A percentile compares a stretch with the other conserved stretches of the same genome.
Evolutionary conservation across 768 basidiomycete species (phyloP).

Genomic region (Porpolomopsis calyptriformis): DNA sequence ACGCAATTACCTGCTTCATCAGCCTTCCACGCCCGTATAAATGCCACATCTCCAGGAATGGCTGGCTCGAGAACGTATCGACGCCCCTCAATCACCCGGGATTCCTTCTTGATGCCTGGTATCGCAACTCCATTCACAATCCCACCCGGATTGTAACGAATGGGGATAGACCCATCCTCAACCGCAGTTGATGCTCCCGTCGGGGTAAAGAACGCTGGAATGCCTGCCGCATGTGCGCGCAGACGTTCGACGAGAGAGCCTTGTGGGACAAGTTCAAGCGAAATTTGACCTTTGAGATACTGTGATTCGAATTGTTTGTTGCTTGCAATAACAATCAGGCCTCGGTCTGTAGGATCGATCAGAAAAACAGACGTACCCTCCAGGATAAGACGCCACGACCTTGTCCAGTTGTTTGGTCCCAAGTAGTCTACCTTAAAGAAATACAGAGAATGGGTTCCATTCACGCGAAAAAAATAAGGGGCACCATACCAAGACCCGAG

Average conservation of each 20-base stretch:
- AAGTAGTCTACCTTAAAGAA: constrained; percentile 53
- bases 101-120: constrained; percentile 67
- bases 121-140: constrained; percentile 58
- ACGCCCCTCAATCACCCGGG: constrained; percentile 66
- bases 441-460: background rate
- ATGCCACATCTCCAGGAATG: constrained; percentile 71
- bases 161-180: constrained; percentile 68
- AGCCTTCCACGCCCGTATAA: constrained; percentile 85
- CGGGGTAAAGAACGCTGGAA: constrained; percentile 90
- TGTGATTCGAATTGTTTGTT: constrained; percentile 79
- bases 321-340: constrained; percentile 26
- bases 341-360: background rate
- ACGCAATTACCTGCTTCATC: constrained; percentile 87
- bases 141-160: constrained; percentile 72
- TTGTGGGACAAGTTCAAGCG: constrained; percentile 84
- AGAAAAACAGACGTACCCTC: constrained; percentile 43
- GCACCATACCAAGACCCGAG: constrained; percentile 51
- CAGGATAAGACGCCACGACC: constrained; percentile 84
- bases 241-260: constrained; percentile 84
- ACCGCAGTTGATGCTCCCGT: constrained; percentile 81
- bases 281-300: constrained; percentile 73
- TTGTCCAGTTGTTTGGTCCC: constrained; percentile 68
- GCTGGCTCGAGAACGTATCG: constrained; percentile 75
- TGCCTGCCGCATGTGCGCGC: constrained; percentile 82
- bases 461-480: constrained; percentile 1